Percentiles rank a stretch among this genome's conserved stretches.
Conservation (phyloP, 2,329 filamentous ascomycete genomes). For the Escovopsis sp. region DNA sequence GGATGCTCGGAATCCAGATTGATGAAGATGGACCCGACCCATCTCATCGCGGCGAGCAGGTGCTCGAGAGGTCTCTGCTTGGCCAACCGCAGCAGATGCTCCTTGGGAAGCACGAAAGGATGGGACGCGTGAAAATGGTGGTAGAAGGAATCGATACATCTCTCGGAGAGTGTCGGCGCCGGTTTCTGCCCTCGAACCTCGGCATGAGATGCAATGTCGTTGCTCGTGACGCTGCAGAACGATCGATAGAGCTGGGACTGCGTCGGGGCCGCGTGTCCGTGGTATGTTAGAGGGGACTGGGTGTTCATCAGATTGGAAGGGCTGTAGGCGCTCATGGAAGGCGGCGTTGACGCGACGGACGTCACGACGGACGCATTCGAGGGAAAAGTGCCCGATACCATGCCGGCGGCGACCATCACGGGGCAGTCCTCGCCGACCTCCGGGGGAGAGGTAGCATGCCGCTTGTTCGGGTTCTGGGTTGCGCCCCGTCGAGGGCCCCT, state of each 20-base stretch:
- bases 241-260: constrained; percentile 28
- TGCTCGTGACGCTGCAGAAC: constrained; percentile 13
- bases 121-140: constrained; percentile 42
- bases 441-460: constrained; percentile 29
- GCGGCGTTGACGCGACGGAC: constrained; percentile 1
- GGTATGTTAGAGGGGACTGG: constrained; percentile 10
- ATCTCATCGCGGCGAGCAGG: constrained; percentile 39
- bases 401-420: constrained; percentile 15
- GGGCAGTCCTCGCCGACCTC: constrained; percentile 23
- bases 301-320: constrained; percentile 5
- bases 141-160: constrained; percentile 44
- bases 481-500: constrained; percentile 37
- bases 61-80: constrained; percentile 34
- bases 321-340: constrained; percentile 4
- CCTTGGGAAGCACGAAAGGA: constrained; percentile 41
- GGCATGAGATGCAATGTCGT: constrained; percentile 7
- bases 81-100: constrained; percentile 31
- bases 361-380: neutral
- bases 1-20: too few relatives aligned
- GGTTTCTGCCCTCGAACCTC: constrained; percentile 7
- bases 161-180: constrained; percentile 28
- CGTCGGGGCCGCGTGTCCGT: constrained; percentile 5
- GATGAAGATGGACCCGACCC: constrained; percentile 41
- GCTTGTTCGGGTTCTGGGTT: constrained; percentile 33
- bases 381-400: constrained; percentile 1